Evolutionary conservation across 164 flowering plant species (phyloP), one percentile per base, ranked within the genome.

Genomic region (Tetrastigma voinierianum): DNA sequence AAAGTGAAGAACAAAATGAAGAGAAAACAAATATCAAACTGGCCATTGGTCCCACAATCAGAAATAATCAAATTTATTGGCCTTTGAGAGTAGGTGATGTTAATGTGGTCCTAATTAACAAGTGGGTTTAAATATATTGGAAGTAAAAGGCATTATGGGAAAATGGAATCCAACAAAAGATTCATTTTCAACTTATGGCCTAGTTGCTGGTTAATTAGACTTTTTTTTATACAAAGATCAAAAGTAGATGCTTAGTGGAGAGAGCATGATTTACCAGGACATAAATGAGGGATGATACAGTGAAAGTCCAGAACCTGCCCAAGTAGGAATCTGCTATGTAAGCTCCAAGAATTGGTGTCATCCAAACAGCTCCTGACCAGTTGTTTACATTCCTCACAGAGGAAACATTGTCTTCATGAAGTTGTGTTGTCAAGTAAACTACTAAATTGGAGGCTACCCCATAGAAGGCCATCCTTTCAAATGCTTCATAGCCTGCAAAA

Each of bases 401-500:
- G 10, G 93, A 71, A 47, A 93, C 83, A 1, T 91, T 93, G 76
- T 83, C 92, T 78, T 93, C 91, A 53, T 84, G 93, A 20, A 90
- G 90, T 57, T 86, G 85, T 16, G 84, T 86, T 0, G 98, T 93
- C 79, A 93, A 73, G 66, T 89, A 93, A 13, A 84, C 86, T 69
- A 93, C 98, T 25, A 93, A 64, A 61, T 90, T 93, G 20, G 98
- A 85, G 5, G 90, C 86, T 70, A 93, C 77, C 23, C 96, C 98
- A 67, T 89, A 89, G 59, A 86, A 93, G 2, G 98, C 95, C 98
- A 90, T 93, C 72, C 98, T 87, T 76, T 93, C 98, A 72, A 89
- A 93, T 43, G 90, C 90, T 81, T 93, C 98, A 63, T 93, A 93
- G 1, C 87, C 93, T 88, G 77, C 63, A 69, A 56, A 57, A 53